Evolutionary conservation across 805 yeast genomes (phyloP), one percentile per base, ranked within the genome.

Genomic region (Candida wancherniae): DNA sequence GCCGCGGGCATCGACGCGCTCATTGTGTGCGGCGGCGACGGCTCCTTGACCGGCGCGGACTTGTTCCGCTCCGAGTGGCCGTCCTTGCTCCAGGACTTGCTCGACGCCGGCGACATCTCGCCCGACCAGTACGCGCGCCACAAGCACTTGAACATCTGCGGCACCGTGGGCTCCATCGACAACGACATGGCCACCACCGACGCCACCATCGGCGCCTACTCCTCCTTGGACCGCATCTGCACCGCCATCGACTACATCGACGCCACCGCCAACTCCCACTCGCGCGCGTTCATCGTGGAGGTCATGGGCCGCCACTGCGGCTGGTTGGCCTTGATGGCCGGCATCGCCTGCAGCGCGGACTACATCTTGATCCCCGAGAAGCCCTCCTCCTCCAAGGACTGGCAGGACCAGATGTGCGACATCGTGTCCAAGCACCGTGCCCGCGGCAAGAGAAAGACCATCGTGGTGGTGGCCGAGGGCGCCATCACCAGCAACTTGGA

Each of bases 241-340:
- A 76, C 78, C 50, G 75, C 78, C 58, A 74, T 83, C 42, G 94
- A 83, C 58, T 83, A 80, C 51, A 82, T 83, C 39, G 90, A 82
- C 54, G 86, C 88, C 15, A 83, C 94, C 15, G 94, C 94, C 15
- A 73, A 74, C 31, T 81, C 88, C 1, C 94, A 83, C 55, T 80
- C 86, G 18, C 65, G 94, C 53, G 92, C 90, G 4, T 83, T 83
- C 50, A 84, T 83, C 23, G 77, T 83, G 24, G 94, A 83, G 61
- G 94, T 83, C 12, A 83, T 83, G 94, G 94, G 94, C 38, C 71
- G 94, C 58, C 87, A 83, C 55, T 83, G 94, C 65, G 94, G 94
- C 41, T 83, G 94, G 94, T 67, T 83, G 41, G 90, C 84, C 1
- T 62, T 83, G 40, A 76, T 81, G 82, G 78, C 90, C 11, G 94